A percentile compares a stretch with the other conserved stretches of the same genome.
phyloP scores from a whole-genome alignment of 1,284 basidiomycete species.

The Ceratobasidium sp. region DNA sequence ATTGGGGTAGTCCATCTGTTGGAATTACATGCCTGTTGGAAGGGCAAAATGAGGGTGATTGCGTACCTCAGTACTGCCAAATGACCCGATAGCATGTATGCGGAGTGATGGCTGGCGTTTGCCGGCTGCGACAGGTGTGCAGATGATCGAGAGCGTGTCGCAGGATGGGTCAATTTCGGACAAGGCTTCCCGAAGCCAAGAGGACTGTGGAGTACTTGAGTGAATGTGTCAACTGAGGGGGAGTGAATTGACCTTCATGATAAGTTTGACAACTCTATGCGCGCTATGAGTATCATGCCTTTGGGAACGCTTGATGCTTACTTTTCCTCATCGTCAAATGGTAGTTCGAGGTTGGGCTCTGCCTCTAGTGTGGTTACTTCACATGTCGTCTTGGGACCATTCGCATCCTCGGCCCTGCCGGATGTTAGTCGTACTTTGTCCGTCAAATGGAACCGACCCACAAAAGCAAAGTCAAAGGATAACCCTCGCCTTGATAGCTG shows the following conservation, averaged over 20 bases:
- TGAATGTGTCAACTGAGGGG: neutral
- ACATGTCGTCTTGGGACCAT: conserved; percentile 86
- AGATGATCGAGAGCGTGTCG: conserved; percentile 82
- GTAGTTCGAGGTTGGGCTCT: conserved; percentile 79
- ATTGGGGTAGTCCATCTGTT: conserved; percentile 92
- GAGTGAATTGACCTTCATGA: conserved; percentile 71
- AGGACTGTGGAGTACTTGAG: conserved; percentile 61
- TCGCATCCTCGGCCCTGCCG: conserved; percentile 77
- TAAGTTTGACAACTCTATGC: conserved; percentile 75
- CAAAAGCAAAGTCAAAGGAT: conserved; percentile 82
- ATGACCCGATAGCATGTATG: conserved; percentile 77
- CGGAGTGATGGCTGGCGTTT: conserved; percentile 66
- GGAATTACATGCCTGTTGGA: neutral
- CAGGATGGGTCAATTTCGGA: conserved; percentile 86
- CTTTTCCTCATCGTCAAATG: conserved; percentile 74
- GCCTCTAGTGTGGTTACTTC: conserved; percentile 87
- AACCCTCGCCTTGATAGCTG: conserved; percentile 78
- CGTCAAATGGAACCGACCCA: conserved; percentile 53
- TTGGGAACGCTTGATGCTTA: conserved; percentile 50
- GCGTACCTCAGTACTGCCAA: conserved; percentile 81
- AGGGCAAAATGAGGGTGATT: neutral
- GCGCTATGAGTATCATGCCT: neutral
- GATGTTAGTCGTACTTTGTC: conserved; percentile 5
- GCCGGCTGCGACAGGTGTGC: conserved; percentile 56
- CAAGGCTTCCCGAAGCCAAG: conserved; percentile 90